Base-by-base conservation (phyloP, 2,329 filamentous ascomycete genomes). In the Trichophyton verrucosum region DNA sequence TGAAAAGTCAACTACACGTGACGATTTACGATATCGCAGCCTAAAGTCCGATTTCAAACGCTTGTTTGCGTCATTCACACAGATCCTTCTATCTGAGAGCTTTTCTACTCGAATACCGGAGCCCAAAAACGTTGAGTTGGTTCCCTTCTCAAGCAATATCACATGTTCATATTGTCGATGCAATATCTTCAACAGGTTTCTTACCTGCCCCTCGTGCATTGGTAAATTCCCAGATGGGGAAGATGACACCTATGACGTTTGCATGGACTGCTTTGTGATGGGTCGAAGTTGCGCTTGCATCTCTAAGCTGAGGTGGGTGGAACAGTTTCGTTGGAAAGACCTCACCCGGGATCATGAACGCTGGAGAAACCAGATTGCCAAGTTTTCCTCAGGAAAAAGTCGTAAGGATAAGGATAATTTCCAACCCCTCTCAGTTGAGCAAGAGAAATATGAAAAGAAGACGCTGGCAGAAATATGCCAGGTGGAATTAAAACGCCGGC, bases 241-340 rank as follows among this genome's bases (percentile, higher is more conserved):
- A 60, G 89, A 86, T 36, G 85, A 97, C 69, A 89, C 89, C 0
- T 99, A 97, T 71, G 94, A 99, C 71, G 81, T 99, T 22, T 99
- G 94, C 70, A 91, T 99, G 88, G 94, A 99, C 67, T 99, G 94
- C 70, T 99, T 95, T 70, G 88, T 86, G n/a, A 95, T 97, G 88
- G 94, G 94, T 22, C 84, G 94, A 58, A 96, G 91, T 53, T 99
- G 94, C 71, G 84, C 83, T 2, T 99, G 94, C 69, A 82, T 95
- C 58, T 95, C 91, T 2, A 85, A 85, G 9, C 81, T 96, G 9
- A 84, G 83, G 63, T 99, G 92, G 91, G 90, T 89, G 58, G 91
- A 99, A 71, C 94, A 97, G 71, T 96, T 91, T 81, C 78, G 82
- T 11, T 97, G 91, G 91, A 80, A 84, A 47, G 84, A 91, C 13